These are phyloP conservation scores for Boletus vinaceobasis DNA, from an alignment of 768 basidiomycete species.

Conservation along the genomic window DNA sequence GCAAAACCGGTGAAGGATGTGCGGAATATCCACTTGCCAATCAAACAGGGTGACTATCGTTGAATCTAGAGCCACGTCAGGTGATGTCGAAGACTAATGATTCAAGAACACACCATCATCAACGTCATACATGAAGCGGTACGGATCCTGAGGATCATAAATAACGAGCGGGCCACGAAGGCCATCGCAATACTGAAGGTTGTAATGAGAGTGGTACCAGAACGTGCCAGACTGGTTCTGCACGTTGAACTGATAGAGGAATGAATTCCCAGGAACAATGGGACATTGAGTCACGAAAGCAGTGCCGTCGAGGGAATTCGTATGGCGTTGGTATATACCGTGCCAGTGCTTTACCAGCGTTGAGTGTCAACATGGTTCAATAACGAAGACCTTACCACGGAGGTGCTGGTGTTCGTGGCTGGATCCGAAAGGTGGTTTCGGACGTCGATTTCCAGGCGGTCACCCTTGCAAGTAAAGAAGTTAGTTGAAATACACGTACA, in stretches of 20 bases:
- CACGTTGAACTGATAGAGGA: constrained; percentile 36
- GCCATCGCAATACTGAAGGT: constrained; percentile 55
- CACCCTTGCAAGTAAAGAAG: constrained; percentile 27
- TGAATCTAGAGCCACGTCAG: constrained; percentile 22
- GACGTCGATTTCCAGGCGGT: constrained; percentile 41
- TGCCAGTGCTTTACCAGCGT: constrained; percentile 41
- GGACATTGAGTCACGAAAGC: constrained; percentile 49
- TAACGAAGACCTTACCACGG: constrained; percentile 31
- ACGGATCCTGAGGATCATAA: constrained; percentile 39
- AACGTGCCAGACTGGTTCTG: constrained; percentile 36
- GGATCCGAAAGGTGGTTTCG: constrained; percentile 36
- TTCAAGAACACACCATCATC: constrained; percentile 29
- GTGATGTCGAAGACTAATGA: not conserved
- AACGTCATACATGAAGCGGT: constrained; percentile 33
- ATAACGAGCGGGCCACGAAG: constrained; percentile 48
- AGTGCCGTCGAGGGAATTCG: constrained; percentile 44
- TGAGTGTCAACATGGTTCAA: not conserved
- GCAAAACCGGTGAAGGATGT: not conserved
- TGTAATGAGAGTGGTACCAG: constrained; percentile 49
- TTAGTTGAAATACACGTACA: not conserved
- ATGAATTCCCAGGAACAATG: constrained; percentile 37
- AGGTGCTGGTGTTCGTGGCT: constrained; percentile 39
- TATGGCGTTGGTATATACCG: constrained; percentile 41
- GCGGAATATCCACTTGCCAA: constrained; percentile 25
- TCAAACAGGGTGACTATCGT: constrained; percentile 42